A percentile compares a stretch with the other conserved stretches of the same genome.
These are phyloP conservation scores for Amaranthus palmeri DNA, from an alignment of 148 eudicot species.

Conservation along the genomic window DNA sequence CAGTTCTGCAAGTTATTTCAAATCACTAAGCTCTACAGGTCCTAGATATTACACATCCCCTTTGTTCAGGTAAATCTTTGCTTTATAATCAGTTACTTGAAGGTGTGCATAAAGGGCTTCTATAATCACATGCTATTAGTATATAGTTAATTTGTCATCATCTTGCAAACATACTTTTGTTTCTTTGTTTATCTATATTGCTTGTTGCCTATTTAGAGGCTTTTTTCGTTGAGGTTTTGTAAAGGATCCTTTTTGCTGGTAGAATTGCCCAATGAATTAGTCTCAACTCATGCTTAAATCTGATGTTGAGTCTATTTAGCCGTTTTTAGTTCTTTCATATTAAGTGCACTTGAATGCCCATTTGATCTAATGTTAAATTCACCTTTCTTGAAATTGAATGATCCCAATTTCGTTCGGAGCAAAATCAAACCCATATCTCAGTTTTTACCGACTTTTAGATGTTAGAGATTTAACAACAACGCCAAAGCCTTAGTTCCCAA, in stretches of 20 bases:
- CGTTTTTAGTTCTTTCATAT: not conserved
- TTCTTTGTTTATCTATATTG: no score
- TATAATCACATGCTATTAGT: conserved; percentile 4
- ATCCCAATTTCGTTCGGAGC: no score
- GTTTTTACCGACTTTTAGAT: no score
- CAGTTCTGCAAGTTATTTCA: conserved; percentile 43
- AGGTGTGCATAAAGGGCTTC: not conserved
- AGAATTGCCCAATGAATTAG: not conserved
- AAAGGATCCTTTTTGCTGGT: not conserved
- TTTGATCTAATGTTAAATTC: not conserved
- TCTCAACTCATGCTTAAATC: not conserved
- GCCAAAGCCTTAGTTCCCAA: no score
- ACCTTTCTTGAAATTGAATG: not conserved
- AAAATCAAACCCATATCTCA: no score
- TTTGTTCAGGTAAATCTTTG: conserved; percentile 42
- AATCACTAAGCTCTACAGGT: conserved; percentile 33
- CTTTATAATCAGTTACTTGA: not conserved
- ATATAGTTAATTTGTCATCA: no score
- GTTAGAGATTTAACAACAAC: no score
- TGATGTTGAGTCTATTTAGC: not conserved
- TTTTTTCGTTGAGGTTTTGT: not conserved
- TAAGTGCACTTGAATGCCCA: not conserved
- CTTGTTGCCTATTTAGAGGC: no score
- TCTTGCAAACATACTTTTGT: no score
- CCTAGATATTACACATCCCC: conserved; percentile 55